A percentile compares a stretch with the other conserved stretches of the same genome.
Conservation (phyloP, 345 rosid genomes). For the Boechera retrofracta region DNA sequence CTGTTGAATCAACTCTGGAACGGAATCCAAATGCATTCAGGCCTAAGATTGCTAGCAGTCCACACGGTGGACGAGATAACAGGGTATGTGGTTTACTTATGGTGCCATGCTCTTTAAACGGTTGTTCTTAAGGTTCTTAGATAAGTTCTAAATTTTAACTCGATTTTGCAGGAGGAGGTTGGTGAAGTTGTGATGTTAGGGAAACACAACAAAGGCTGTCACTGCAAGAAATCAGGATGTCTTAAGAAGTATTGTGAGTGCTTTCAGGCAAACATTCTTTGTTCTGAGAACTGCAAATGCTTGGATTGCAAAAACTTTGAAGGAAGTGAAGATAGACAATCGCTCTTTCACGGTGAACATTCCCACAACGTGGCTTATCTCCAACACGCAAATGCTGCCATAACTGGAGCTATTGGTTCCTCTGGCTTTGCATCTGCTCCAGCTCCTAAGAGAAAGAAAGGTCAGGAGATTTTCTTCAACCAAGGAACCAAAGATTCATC, state of each 20-base stretch:
- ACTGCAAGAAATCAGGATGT: constrained; percentile 99
- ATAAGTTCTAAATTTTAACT: neutral
- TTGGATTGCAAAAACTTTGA: constrained; percentile 98
- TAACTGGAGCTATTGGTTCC: constrained; percentile 95
- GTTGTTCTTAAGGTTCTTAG: constrained; percentile 6
- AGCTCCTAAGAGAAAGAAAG: constrained; percentile 74
- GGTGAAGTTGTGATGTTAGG: constrained; percentile 71
- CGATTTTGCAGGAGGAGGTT: constrained; percentile 67
- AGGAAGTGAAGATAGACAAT: constrained; percentile 94
- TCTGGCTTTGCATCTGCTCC: constrained; percentile 87
- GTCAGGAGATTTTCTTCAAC: constrained; percentile 71
- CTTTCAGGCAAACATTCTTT: constrained; percentile 95
- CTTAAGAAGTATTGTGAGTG: constrained; percentile 99
- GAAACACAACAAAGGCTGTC: constrained; percentile 98
- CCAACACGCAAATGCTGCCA: constrained; percentile 97
- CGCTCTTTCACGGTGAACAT: constrained; percentile 89
- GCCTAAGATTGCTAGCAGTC: constrained; percentile 96
- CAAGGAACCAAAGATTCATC: constrained; percentile 65
- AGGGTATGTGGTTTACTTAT: constrained; percentile 53
- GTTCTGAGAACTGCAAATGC: constrained; percentile 98
- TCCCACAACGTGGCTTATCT: constrained; percentile 66
- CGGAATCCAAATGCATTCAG: constrained; percentile 98
- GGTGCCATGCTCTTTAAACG: constrained; percentile 4
- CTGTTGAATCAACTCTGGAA: constrained; percentile 88
- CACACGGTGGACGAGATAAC: constrained; percentile 74